Conservation (phyloP, 2,329 filamentous ascomycete genomes). For the Talaromyces sp. region DNA sequence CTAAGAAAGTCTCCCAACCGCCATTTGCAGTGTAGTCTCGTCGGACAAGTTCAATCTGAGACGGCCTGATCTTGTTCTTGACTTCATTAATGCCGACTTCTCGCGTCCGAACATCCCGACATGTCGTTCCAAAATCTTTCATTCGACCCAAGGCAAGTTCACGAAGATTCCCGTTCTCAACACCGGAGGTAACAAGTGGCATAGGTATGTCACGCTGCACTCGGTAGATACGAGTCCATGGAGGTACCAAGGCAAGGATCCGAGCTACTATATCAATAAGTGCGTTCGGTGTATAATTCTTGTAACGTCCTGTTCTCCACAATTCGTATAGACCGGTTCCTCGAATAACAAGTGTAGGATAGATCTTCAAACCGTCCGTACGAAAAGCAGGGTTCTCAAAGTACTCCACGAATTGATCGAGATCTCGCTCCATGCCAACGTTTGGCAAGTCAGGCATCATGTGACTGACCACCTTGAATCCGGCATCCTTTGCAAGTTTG, state of each 20-base stretch:
- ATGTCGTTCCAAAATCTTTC: conserved; percentile 98
- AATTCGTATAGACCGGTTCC: conserved; percentile 95
- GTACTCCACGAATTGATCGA: conserved; percentile 96
- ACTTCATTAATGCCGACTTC: conserved; percentile 99
- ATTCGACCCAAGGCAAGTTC: conserved; percentile 93
- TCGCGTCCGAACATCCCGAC: conserved; percentile 90
- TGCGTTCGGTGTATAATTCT: conserved; percentile 97
- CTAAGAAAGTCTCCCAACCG: conserved; percentile 97
- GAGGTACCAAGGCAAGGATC: conserved; percentile 90
- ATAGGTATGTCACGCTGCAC: conserved; percentile 99
- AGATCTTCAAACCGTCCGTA: conserved; percentile 96
- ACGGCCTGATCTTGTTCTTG: conserved; percentile 96
- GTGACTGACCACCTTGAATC: conserved; percentile 97
- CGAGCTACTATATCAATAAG: conserved; percentile 92
- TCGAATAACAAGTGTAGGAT: conserved; percentile 93
- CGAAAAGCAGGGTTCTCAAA: conserved; percentile 95
- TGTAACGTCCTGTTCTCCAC: conserved; percentile 94
- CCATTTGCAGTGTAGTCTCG: conserved; percentile 93
- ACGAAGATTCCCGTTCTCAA: conserved; percentile 94
- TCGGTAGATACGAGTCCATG: conserved; percentile 97
- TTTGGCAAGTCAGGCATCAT: conserved; percentile 99
- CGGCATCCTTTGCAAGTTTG: conserved; percentile 93
- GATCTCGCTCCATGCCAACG: conserved; percentile 94
- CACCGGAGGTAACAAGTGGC: conserved; percentile 96
- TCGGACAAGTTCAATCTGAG: conserved; percentile 90